These are phyloP conservation scores for Coelastrella sp. DNA, from an alignment of 139 green algal species.

Conservation along the genomic window DNA sequence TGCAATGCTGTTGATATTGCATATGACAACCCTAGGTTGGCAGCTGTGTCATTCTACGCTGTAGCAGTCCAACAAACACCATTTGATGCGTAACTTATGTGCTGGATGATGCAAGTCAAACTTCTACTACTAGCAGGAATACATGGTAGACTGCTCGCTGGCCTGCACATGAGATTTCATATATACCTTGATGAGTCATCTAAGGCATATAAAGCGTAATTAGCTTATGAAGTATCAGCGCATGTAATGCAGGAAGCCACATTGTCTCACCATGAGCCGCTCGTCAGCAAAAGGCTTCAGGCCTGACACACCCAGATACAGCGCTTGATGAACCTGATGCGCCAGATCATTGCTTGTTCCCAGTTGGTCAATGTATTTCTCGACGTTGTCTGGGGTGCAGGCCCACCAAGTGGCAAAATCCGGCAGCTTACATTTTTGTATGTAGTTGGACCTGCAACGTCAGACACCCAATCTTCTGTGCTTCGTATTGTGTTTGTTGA, in stretches of 20 bases:
- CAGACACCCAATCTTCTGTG: too few species aligned
- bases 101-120: too few species aligned
- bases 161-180: background rate
- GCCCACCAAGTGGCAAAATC: background rate
- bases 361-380: background rate
- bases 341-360: background rate
- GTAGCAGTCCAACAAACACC: too few species aligned
- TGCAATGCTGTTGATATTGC: too few species aligned
- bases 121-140: too few species aligned
- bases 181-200: background rate
- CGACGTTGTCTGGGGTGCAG: background rate
- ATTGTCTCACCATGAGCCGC: slow-evolving; percentile 5
- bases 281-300: background rate
- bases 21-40: too few species aligned
- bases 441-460: background rate
- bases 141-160: too few species aligned
- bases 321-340: background rate
- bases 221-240: background rate
- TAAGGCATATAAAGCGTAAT: background rate
- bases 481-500: too few species aligned
- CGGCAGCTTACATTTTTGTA: background rate
- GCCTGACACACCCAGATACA: background rate
- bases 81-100: too few species aligned
- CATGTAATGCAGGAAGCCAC: too few species aligned
- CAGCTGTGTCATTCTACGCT: too few species aligned